Evolutionary conservation across 495 filamentous ascomycete genomes (phyloP).

Genomic region (Hypoxylon rickii): DNA sequence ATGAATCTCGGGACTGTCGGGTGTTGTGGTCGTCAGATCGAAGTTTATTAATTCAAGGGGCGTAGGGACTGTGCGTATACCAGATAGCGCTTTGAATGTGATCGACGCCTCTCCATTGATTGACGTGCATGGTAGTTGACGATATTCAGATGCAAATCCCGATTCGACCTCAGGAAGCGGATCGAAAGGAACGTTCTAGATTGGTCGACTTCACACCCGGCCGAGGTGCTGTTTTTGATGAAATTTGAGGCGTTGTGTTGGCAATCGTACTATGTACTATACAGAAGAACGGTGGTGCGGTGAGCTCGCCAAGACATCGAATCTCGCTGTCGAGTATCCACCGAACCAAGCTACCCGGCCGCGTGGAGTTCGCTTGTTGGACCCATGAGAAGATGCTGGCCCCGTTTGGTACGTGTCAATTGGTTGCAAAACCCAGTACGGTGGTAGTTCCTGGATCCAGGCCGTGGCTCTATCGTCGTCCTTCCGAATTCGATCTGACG

Average conservation of each 20-base stretch:
- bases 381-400: conserved; percentile 1
- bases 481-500: conserved; percentile 27
- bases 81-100: no score
- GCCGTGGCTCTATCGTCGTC: conserved; percentile 10
- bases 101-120: not conserved
- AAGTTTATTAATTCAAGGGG: no score
- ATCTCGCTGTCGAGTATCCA: conserved; percentile 20
- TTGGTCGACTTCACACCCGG: no score
- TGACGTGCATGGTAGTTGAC: not conserved
- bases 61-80: no score
- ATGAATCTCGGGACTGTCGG: no score
- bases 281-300: conserved; percentile 4
- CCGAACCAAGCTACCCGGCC: conserved; percentile 4
- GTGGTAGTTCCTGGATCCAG: conserved; percentile 9
- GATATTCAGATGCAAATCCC: not conserved
- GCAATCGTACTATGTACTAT: not conserved
- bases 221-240: no score
- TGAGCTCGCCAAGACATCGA: conserved; percentile 28
- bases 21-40: no score
- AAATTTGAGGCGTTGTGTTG: no score
- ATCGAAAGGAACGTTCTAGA: not conserved
- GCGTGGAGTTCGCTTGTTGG: not conserved
- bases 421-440: conserved; percentile 21
- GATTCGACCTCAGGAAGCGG: not conserved
- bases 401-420: conserved; percentile 13